Evolutionary conservation across 2,329 filamentous ascomycete species (phyloP), one percentile per base, ranked within the genome.

Genomic region (Trichophyton schoenleinii): DNA sequence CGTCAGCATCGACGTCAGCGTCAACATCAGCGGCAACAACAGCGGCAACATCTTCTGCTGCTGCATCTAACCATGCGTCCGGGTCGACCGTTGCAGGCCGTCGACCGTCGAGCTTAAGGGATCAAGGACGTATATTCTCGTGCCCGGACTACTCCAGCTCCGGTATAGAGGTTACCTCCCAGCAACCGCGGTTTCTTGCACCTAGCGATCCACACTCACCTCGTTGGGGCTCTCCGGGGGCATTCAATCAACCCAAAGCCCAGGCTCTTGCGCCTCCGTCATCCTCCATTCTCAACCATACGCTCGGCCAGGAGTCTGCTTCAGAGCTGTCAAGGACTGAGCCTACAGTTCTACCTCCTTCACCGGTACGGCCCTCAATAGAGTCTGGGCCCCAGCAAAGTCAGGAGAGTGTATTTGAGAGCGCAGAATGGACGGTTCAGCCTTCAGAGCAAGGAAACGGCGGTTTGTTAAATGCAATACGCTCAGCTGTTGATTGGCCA

Each of bases 371-470:
- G 22, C 28, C 28, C 8, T 31, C 49, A 18, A 62, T 57, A 11
- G 61, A 41, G 57, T 61, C 49, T 63, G 20, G 67, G 65, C 22
- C 57, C 53, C 9, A 60, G 53, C 34, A 18, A 22, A n/a, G 62
- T 62, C 2, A 58, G 64, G 38, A 60, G 57, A 41, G 67, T 60
- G 68, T 87, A 57, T 91, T 91, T 68, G 87, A 88, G 57, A 81
- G 84, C n/a, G 87, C 88, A 8, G 81, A 87, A 59, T 97, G 91
- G 88, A 86, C 81, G 38, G 84, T 97, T 41, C 87, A 91, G 63
- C 86, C 87, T 61, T 89, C 91, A 0, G 87, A 95, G 61, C 90
- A 95, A 74, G 92, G 92, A 62, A 97, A 97, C 70, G 91, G 91
- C 22, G 94, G 92, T 20, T 81, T 97, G 57, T 86, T 88, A 68